Percentiles rank a stretch among this genome's conserved stretches.
Conservation (phyloP, 75 land plant genomes). For the Pinus tabuliformis region DNA sequence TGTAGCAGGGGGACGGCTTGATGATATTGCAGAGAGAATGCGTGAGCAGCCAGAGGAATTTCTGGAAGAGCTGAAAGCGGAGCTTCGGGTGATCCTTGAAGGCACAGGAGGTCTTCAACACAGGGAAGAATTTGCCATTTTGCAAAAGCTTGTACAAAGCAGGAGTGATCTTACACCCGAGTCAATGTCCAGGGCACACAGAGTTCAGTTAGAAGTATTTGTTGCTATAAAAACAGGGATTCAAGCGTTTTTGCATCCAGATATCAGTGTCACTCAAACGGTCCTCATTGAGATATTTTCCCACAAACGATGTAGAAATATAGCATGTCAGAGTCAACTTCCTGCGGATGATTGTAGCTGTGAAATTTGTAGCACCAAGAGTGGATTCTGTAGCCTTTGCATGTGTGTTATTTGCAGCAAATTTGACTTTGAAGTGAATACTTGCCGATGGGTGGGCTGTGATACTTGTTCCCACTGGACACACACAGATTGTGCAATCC, state of each 20-base stretch:
- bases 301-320: slow-evolving; percentile 87
- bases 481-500: slow-evolving; percentile 95
- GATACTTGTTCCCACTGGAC: slow-evolving; percentile 98
- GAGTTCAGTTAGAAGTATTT: slow-evolving; percentile 82
- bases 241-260: slow-evolving; percentile 90
- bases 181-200: slow-evolving; percentile 59
- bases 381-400: slow-evolving; percentile 93
- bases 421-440: slow-evolving; percentile 97
- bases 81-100: slow-evolving; percentile 70
- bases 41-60: slow-evolving; percentile 75
- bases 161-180: slow-evolving; percentile 77
- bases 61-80: slow-evolving; percentile 73
- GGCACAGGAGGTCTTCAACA: slow-evolving; percentile 75
- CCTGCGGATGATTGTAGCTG: slow-evolving; percentile 95
- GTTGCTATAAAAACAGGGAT: slow-evolving; percentile 94
- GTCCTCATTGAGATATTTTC: slow-evolving; percentile 82
- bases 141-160: slow-evolving; percentile 77
- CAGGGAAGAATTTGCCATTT: slow-evolving; percentile 75
- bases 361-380: slow-evolving; percentile 75
- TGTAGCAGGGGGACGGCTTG: slow-evolving; percentile 66
- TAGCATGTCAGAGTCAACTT: slow-evolving; percentile 76
- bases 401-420: slow-evolving; percentile 95
- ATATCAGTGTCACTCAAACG: slow-evolving; percentile 70
- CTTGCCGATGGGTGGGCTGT: slow-evolving; percentile 96
- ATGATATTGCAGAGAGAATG: slow-evolving; percentile 69